phyloP scores from a whole-genome alignment of 2,329 filamentous ascomycete species.

The Nigrospora oryzae region DNA sequence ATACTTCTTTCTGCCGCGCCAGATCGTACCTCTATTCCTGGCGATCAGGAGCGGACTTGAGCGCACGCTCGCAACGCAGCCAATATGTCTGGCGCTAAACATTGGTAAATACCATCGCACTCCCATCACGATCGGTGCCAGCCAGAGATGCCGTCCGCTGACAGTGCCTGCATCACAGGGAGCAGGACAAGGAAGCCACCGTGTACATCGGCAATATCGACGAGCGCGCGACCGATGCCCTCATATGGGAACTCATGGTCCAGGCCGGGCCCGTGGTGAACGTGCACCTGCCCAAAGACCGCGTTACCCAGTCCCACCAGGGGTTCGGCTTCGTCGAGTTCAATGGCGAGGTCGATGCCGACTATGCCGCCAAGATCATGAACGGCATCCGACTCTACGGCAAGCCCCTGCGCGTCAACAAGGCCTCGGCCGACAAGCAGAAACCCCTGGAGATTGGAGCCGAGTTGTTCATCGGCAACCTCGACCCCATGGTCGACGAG shows the following conservation, averaged over 20 bases:
- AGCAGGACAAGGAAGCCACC: conserved; percentile 96
- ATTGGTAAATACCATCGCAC: conserved; percentile 16
- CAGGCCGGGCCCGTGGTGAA: conserved; percentile 97
- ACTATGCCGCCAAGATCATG: conserved; percentile 94
- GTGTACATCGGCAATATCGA: conserved; percentile 98
- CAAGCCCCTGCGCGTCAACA: conserved; percentile 95
- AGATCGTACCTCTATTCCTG: too few species aligned
- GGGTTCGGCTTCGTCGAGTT: conserved; percentile 99
- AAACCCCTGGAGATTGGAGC: conserved; percentile 89
- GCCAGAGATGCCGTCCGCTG: neutral
- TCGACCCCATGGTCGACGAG: conserved; percentile 91
- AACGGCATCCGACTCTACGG: conserved; percentile 90
- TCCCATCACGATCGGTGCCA: neutral
- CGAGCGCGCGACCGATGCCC: conserved; percentile 82
- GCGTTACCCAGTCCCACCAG: conserved; percentile 92
- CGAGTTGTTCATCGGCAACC: conserved; percentile 92
- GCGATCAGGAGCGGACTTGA: neutral
- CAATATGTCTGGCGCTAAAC: conserved; percentile 29
- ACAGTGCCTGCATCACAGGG: conserved; percentile 43
- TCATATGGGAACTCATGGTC: conserved; percentile 97
- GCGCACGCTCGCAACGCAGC: neutral
- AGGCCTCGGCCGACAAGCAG: conserved; percentile 85
- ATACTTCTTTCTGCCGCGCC: too few species aligned
- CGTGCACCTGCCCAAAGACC: conserved; percentile 95
- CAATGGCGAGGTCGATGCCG: conserved; percentile 87